Evolutionary conservation across 208 protist species (phyloP).

Genomic region (Crithidia sp.): DNA sequence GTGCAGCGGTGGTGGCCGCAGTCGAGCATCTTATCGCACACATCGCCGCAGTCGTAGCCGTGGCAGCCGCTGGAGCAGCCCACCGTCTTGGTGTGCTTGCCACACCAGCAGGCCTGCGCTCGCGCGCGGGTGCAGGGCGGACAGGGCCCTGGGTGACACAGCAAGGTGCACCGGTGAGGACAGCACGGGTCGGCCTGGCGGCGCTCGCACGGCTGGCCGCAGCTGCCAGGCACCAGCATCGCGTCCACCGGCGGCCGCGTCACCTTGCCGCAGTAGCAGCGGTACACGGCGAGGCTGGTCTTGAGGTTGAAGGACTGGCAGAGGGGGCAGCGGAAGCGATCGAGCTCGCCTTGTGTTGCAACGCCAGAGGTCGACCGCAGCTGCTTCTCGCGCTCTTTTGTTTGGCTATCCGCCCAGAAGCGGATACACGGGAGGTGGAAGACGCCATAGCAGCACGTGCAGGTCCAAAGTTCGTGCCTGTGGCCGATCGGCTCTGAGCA

Average conservation of each 20-base stretch:
- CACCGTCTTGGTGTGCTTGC: constrained; percentile 63
- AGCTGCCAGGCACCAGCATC: constrained; percentile 80
- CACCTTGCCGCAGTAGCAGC: constrained; percentile 85
- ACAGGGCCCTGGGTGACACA: constrained; percentile 88
- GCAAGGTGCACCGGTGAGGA: constrained; percentile 71
- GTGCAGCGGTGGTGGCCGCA: constrained; percentile 87
- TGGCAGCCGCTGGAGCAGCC: constrained; percentile 75
- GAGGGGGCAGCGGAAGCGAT: constrained; percentile 74
- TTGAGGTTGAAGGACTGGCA: constrained; percentile 52
- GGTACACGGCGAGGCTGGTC: constrained; percentile 36
- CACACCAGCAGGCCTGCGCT: constrained; percentile 82
- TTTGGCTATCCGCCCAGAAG: constrained; percentile 58
- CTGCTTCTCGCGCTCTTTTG: constrained; percentile 53
- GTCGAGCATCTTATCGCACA: constrained; percentile 72
- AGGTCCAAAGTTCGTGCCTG: constrained; percentile 63
- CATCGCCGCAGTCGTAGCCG: constrained; percentile 75
- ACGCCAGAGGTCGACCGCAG: constrained; percentile 29
- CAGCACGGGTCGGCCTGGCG: constrained; percentile 61
- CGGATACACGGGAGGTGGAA: constrained; percentile 76
- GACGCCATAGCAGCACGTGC: constrained; percentile 69
- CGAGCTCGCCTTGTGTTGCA: constrained; percentile 20
- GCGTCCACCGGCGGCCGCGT: constrained; percentile 55
- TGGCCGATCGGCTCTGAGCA: constrained; percentile 67
- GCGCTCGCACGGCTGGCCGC: constrained; percentile 70
- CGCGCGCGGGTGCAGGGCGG: constrained; percentile 66